These are phyloP conservation scores for Nitzschia inconspicua DNA, from an alignment of 108 stramenopile genomes.

Conservation along the genomic window DNA sequence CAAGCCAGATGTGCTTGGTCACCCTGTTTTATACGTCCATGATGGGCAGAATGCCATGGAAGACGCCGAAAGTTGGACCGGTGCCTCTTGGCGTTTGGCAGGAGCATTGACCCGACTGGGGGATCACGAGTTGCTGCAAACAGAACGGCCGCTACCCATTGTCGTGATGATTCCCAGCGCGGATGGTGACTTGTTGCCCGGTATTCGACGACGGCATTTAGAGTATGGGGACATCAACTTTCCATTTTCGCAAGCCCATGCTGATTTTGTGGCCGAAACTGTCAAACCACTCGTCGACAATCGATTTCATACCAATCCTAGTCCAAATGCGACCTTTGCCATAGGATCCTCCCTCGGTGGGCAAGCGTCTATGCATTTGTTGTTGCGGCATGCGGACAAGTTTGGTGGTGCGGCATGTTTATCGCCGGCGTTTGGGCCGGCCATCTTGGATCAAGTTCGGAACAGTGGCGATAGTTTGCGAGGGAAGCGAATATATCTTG, in stretches of 20 bases:
- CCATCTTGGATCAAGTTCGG: conserved; percentile 38
- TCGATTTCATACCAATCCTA: conserved; percentile 45
- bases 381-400: conserved; percentile 53
- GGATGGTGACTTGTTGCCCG: conserved; percentile 32
- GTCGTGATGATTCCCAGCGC: conserved; percentile 34
- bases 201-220: conserved; percentile 29
- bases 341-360: conserved; percentile 69
- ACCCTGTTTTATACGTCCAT: conserved; percentile 60
- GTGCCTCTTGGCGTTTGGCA: conserved; percentile 56
- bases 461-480: conserved; percentile 19
- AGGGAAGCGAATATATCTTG: conserved; percentile 55
- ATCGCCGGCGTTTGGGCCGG: conserved; percentile 64
- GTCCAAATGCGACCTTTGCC: conserved; percentile 18
- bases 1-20: neutral
- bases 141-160: conserved; percentile 20
- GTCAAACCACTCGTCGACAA: conserved; percentile 56
- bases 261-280: conserved; percentile 55
- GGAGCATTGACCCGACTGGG: conserved; percentile 66
- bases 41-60: conserved; percentile 68
- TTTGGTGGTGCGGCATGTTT: conserved; percentile 68
- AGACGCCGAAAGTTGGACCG: conserved; percentile 62
- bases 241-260: conserved; percentile 59
- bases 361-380: conserved; percentile 59
- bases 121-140: conserved; percentile 13
- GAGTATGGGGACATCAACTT: conserved; percentile 61